Conservation (phyloP, 2,329 filamentous ascomycete genomes). For the Anisogramma anomala region DNA sequence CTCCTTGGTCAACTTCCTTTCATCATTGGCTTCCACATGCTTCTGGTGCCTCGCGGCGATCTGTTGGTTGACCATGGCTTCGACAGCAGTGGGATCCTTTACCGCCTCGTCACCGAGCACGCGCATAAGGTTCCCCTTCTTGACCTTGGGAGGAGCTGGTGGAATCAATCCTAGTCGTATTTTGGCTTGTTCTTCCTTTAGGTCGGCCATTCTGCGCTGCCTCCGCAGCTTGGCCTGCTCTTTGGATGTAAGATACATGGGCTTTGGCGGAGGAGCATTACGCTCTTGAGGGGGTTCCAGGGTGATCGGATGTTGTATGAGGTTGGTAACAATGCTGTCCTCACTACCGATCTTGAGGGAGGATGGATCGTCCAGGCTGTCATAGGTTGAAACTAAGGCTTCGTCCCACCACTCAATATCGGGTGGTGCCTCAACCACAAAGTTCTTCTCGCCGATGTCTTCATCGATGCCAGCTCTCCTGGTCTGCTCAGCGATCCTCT, state of each 20-base stretch:
- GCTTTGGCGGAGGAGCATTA: constrained; percentile 64
- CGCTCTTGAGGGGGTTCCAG: constrained; percentile 88
- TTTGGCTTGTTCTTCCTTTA: constrained; percentile 95
- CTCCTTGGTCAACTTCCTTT: constrained; percentile 80
- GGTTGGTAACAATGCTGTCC: constrained; percentile 82
- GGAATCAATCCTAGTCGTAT: constrained; percentile 82
- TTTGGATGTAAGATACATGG: constrained; percentile 82
- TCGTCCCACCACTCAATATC: constrained; percentile 98
- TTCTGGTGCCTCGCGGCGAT: constrained; percentile 75
- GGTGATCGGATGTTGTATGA: constrained; percentile 85
- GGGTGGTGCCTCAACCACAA: constrained; percentile 71
- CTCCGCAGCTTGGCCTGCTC: constrained; percentile 86
- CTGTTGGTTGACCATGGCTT: constrained; percentile 84
- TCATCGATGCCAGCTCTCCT: constrained; percentile 91
- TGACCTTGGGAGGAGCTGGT: constrained; percentile 88
- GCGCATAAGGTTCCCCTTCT: constrained; percentile 95
- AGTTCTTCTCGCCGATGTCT: constrained; percentile 79
- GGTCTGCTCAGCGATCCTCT: constrained; percentile 75
- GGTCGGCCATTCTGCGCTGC: constrained; percentile 79
- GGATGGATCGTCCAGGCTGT: constrained; percentile 50
- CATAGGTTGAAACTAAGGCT: constrained; percentile 67
- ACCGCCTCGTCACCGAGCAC: constrained; percentile 85
- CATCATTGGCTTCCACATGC: constrained; percentile 70
- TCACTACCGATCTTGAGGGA: constrained; percentile 62
- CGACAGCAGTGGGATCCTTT: constrained; percentile 93